Conservation (phyloP, 495 filamentous ascomycete species). For the Lasiosphaeria miniovina region DNA sequence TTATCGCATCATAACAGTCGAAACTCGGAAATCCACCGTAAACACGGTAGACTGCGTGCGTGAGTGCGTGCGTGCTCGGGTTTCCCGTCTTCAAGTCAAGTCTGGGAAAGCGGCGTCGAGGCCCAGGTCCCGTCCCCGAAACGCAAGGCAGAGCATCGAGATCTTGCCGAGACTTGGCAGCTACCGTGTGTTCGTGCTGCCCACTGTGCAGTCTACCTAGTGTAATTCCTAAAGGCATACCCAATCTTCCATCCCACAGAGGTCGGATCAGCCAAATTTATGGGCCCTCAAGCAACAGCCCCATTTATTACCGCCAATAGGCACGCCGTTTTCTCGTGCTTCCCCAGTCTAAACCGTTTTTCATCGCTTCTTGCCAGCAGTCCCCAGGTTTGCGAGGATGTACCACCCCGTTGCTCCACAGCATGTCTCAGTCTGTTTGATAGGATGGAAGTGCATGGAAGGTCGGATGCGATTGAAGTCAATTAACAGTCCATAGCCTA, state of each 20-base stretch:
- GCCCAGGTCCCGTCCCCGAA: not conserved
- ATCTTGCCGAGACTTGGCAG: not conserved
- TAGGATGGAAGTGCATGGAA: not conserved
- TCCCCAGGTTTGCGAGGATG: not conserved
- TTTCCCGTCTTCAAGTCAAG: not conserved
- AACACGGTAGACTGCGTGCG: no score
- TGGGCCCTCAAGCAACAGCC: not conserved
- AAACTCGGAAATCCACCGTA: no score
- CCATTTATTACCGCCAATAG: not conserved
- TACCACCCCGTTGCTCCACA: not conserved
- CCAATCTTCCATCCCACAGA: no score
- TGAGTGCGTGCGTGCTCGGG: not conserved
- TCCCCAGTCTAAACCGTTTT: not conserved
- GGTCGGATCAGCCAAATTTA: no score
- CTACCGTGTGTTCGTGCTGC: not conserved
- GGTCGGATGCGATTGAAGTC: not conserved
- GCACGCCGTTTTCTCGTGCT: not conserved
- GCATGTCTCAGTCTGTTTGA: not conserved
- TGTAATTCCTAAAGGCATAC: no score
- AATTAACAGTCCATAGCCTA: not conserved
- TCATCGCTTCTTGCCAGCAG: not conserved
- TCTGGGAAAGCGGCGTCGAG: no score
- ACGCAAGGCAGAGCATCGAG: not conserved
- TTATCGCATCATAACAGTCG: no score
- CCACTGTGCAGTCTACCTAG: no score